A percentile compares a stretch with the other conserved stretches of the same genome.
Evolutionary conservation across 2,329 filamentous ascomycete species (phyloP).

Genomic region (Scleromitrula shiraiana): DNA sequence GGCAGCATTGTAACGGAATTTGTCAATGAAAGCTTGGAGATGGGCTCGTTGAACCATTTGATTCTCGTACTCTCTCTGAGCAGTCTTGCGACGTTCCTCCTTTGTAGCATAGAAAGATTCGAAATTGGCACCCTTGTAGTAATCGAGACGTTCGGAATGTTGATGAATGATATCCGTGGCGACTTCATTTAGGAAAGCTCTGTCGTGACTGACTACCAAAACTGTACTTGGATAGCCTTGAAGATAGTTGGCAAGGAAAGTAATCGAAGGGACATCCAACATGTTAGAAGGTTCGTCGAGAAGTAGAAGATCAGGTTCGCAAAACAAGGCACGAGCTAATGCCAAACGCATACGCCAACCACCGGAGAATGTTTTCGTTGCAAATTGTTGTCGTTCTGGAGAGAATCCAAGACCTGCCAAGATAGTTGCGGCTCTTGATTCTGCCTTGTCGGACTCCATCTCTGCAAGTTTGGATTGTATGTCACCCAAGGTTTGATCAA

Average conservation of each 20-base stretch:
- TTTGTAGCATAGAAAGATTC: constrained; percentile 96
- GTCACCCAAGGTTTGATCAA: constrained; percentile 85
- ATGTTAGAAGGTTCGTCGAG: constrained; percentile 99
- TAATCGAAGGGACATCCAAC: constrained; percentile 99
- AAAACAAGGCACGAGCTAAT: constrained; percentile 90
- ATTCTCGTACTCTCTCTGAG: constrained; percentile 96
- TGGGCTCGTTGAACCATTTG: constrained; percentile 93
- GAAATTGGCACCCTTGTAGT: constrained; percentile 97
- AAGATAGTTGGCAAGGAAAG: constrained; percentile 93
- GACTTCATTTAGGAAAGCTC: constrained; percentile 96
- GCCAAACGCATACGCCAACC: constrained; percentile 99
- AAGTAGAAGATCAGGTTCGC: constrained; percentile 89
- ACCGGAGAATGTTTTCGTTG: constrained; percentile 97
- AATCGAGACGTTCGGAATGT: constrained; percentile 92
- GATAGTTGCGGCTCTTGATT: constrained; percentile 90
- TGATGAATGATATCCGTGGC: constrained; percentile 99
- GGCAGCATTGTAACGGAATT: constrained; percentile 98
- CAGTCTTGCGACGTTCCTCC: constrained; percentile 93
- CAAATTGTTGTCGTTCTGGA: constrained; percentile 78
- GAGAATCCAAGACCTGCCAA: constrained; percentile 96
- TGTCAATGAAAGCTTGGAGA: constrained; percentile 97
- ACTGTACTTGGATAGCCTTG: constrained; percentile 91
- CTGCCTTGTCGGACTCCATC: constrained; percentile 99
- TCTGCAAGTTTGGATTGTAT: constrained; percentile 87
- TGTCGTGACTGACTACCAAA: constrained; percentile 95